Evolutionary conservation across 2,329 filamentous ascomycete genomes (phyloP).

Genomic region (Periconia sp.): DNA sequence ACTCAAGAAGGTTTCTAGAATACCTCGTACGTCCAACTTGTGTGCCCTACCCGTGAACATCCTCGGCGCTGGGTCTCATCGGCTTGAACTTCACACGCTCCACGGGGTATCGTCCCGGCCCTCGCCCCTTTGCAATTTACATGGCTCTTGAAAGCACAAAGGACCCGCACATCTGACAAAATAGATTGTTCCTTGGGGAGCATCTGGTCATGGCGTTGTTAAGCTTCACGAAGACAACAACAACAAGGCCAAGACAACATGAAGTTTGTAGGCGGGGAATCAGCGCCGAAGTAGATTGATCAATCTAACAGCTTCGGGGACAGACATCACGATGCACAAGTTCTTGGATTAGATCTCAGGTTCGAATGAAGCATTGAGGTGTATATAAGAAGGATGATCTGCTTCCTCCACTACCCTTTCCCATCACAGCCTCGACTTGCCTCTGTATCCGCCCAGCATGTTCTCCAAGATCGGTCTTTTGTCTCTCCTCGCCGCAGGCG

Average conservation of each 20-base stretch:
- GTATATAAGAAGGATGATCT: slow-evolving; percentile 5
- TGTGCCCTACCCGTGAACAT: neutral
- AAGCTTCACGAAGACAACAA: slow-evolving; percentile 5
- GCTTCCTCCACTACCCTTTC: neutral
- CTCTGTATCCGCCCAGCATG: slow-evolving; percentile 9
- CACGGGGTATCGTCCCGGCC: slow-evolving; percentile 12
- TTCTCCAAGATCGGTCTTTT: slow-evolving; percentile 52
- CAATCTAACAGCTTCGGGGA: slow-evolving; percentile 1
- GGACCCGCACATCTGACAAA: slow-evolving; percentile 1
- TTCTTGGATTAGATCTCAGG: neutral
- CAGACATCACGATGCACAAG: neutral
- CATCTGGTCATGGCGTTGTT: neutral
- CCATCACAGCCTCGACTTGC: neutral
- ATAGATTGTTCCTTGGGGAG: slow-evolving; percentile 8
- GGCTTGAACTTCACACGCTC: slow-evolving; percentile 8
- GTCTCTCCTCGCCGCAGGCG: slow-evolving; percentile 47
- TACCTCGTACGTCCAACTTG: neutral
- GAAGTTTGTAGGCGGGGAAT: slow-evolving; percentile 4
- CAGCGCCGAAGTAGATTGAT: slow-evolving; percentile 11
- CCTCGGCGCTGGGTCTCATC: slow-evolving; percentile 1
- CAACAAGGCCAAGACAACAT: neutral
- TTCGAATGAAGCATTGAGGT: neutral
- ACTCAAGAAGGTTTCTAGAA: slow-evolving; percentile 12
- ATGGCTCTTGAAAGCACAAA: neutral
- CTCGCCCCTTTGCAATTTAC: slow-evolving; percentile 8